A percentile compares a stretch with the other conserved stretches of the same genome.
Conservation (phyloP, 1,284 basidiomycete genomes). For the Apiotrichum veenhuisii region DNA sequence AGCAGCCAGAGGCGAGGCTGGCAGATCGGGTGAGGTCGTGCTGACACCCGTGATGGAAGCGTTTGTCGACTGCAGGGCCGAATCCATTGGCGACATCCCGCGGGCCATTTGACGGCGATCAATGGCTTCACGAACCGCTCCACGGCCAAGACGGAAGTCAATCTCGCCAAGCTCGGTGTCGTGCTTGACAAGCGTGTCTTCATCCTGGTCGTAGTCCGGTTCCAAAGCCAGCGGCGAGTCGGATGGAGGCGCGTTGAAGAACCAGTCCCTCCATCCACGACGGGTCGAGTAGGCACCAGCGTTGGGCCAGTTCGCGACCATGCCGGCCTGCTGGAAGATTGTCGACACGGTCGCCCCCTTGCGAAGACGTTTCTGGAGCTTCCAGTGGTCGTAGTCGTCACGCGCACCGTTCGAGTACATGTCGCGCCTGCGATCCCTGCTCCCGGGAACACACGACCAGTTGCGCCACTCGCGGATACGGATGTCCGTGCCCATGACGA, state of each 20-base stretch:
- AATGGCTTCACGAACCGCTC: slow-evolving; percentile 36
- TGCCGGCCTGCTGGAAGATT: slow-evolving; percentile 30
- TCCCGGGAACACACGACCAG: slow-evolving; percentile 30
- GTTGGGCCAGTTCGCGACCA: slow-evolving; percentile 36
- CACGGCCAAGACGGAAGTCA: slow-evolving; percentile 39
- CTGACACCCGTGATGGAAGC: neutral
- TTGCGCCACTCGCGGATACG: slow-evolving; percentile 15
- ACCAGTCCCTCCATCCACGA: slow-evolving; percentile 5
- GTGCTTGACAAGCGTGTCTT: slow-evolving; percentile 22
- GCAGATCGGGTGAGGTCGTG: slow-evolving; percentile 3
- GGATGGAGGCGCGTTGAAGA: neutral
- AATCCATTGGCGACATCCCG: slow-evolving; percentile 1
- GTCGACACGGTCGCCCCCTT: slow-evolving; percentile 22
- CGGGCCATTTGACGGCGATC: slow-evolving; percentile 18
- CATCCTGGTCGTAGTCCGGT: slow-evolving; percentile 3
- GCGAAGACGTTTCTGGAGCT: slow-evolving; percentile 26
- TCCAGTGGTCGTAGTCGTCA: slow-evolving; percentile 37
- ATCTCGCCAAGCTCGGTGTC: slow-evolving; percentile 39
- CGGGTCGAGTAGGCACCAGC: neutral
- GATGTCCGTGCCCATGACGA: slow-evolving; percentile 51
- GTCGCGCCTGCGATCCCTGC: slow-evolving; percentile 1
- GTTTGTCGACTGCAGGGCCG: neutral
- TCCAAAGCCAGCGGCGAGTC: neutral
- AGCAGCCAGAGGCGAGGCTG: slow-evolving; percentile 21
- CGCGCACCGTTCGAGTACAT: slow-evolving; percentile 10